phyloP scores from a whole-genome alignment of 208 protist species.

The Trypanosoma theileri region DNA sequence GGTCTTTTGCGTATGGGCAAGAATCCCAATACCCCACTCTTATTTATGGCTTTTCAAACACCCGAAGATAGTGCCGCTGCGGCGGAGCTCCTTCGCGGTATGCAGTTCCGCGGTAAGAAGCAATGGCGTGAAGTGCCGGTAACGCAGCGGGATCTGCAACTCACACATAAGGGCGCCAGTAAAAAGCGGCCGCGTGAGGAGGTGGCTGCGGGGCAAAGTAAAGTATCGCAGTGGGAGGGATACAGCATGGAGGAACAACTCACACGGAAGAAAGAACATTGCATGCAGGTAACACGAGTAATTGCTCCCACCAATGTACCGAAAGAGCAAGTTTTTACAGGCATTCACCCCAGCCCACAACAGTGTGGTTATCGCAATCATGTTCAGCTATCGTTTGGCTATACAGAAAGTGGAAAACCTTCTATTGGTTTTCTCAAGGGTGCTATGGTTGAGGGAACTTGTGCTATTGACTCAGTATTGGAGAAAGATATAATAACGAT shows the following conservation, averaged over 20 bases:
- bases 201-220: slow-evolving; percentile 31
- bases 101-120: slow-evolving; percentile 49
- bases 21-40: slow-evolving; percentile 67
- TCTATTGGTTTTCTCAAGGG: slow-evolving; percentile 73
- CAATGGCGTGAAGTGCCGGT: slow-evolving; percentile 60
- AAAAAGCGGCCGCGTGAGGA: slow-evolving; percentile 53
- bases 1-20: slow-evolving; percentile 85
- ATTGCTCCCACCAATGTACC: slow-evolving; percentile 38
- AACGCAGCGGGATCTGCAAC: slow-evolving; percentile 52
- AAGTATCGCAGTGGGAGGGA: slow-evolving; percentile 74
- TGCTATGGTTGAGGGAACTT: slow-evolving; percentile 70
- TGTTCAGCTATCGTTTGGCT: slow-evolving; percentile 88
- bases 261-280: slow-evolving; percentile 70
- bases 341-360: slow-evolving; percentile 70
- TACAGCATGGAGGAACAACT: slow-evolving; percentile 76
- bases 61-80: slow-evolving; percentile 53
- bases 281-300: slow-evolving; percentile 53
- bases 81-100: slow-evolving; percentile 36
- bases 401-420: slow-evolving; percentile 42
- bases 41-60: slow-evolving; percentile 84
- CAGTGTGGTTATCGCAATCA: slow-evolving; percentile 92
- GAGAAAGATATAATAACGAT: slow-evolving; percentile 63
- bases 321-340: slow-evolving; percentile 51
- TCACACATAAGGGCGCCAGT: slow-evolving; percentile 76
- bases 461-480: slow-evolving; percentile 57